phyloP scores from a whole-genome alignment of 139 green algal species.

The Picochlorum sp. region DNA sequence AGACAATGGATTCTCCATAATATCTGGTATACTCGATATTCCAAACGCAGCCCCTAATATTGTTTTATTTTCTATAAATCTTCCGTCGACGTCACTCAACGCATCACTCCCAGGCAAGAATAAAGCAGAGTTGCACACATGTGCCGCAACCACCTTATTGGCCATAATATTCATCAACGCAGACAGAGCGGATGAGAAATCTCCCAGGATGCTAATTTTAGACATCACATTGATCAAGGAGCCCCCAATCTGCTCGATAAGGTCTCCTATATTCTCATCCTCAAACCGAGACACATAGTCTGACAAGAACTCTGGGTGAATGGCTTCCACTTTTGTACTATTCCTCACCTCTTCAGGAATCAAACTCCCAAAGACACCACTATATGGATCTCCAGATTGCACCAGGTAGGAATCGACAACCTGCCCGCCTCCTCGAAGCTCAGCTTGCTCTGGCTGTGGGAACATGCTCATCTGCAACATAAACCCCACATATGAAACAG shows the following conservation, averaged over 20 bases:
- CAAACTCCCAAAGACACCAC: background rate
- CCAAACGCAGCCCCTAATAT: constrained; percentile 72
- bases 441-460: constrained; percentile 43
- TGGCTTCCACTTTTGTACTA: constrained; percentile 8
- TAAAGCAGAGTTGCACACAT: constrained; percentile 22
- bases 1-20: background rate
- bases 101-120: constrained; percentile 36
- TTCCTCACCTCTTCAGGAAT: background rate
- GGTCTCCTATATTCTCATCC: constrained; percentile 57
- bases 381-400: background rate
- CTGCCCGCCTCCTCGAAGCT: constrained; percentile 47
- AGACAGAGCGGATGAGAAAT: constrained; percentile 46
- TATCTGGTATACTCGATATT: constrained; percentile 46
- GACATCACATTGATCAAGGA: constrained; percentile 31
- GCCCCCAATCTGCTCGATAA: constrained; percentile 39
- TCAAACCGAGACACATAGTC: constrained; percentile 56
- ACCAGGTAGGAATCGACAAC: constrained; percentile 51
- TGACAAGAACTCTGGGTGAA: constrained; percentile 77
- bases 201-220: constrained; percentile 51
- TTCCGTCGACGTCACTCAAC: constrained; percentile 12
- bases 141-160: constrained; percentile 41
- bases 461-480: constrained; percentile 67
- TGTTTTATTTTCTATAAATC: constrained; percentile 26
- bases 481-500: constrained; percentile 74
- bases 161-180: constrained; percentile 42